Conservation (phyloP, 192 early-diverging fungal species). For the Linnemannia schmuckeri region DNA sequence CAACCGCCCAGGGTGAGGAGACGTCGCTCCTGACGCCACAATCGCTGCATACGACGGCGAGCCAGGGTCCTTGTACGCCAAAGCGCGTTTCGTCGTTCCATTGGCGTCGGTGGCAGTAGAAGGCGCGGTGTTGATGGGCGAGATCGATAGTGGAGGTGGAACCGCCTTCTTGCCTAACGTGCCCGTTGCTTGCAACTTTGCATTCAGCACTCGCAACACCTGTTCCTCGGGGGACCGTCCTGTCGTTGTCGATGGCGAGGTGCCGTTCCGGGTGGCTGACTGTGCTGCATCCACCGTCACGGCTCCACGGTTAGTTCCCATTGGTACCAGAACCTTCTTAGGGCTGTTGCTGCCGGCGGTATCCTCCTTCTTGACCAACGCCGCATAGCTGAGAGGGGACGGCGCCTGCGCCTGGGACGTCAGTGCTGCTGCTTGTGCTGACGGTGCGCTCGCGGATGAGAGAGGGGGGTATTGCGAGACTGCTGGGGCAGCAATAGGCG, state of each 20-base stretch:
- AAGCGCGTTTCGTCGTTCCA: background rate
- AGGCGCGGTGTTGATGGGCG: background rate
- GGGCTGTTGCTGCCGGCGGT: background rate
- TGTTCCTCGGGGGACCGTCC: slow-evolving; percentile 44
- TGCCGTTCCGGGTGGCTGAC: background rate
- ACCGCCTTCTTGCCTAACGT: slow-evolving; percentile 15
- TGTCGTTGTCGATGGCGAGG: background rate
- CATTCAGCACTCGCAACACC: slow-evolving; percentile 46
- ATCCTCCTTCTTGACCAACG: slow-evolving; percentile 16
- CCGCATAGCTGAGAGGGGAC: slow-evolving; percentile 6
- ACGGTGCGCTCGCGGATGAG: background rate
- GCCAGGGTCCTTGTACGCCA: slow-evolving; percentile 18
- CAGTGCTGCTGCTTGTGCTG: background rate
- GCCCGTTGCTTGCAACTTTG: slow-evolving; percentile 11
- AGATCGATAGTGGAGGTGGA: background rate
- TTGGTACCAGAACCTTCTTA: background rate
- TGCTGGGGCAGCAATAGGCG: background rate
- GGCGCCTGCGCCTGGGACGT: background rate
- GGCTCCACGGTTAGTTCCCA: slow-evolving; percentile 2
- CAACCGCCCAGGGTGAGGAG: slow-evolving; percentile 24
- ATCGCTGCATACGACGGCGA: slow-evolving; percentile 47
- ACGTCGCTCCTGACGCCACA: slow-evolving; percentile 39
- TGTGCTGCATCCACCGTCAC: slow-evolving; percentile 38
- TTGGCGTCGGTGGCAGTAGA: background rate
- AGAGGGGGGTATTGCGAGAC: slow-evolving; percentile 17